These are phyloP conservation scores for Diplodia mutila DNA, from an alignment of 2,329 filamentous ascomycete species.

Conservation along the genomic window DNA sequence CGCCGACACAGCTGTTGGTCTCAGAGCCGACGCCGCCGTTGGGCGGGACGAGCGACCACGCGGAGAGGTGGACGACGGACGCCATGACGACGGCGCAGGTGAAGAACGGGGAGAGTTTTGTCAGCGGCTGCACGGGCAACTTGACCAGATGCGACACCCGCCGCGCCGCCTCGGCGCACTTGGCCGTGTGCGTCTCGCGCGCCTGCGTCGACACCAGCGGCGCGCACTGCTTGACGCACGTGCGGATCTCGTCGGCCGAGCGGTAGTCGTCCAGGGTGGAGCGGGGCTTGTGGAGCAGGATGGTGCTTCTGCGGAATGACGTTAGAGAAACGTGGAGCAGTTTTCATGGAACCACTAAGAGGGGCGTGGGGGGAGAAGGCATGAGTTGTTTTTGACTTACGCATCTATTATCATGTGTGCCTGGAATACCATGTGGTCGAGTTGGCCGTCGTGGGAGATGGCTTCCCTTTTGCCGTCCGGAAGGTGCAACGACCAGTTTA, in stretches of 20 bases:
- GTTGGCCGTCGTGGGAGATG: conserved; percentile 67
- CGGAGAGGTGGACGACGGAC: conserved; percentile 58
- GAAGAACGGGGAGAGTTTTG: conserved; percentile 64
- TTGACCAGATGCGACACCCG: conserved; percentile 76
- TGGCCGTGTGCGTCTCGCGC: conserved; percentile 71
- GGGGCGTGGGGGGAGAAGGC: not conserved
- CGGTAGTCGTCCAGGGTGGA: conserved; percentile 42
- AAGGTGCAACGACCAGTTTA: conserved; percentile 80
- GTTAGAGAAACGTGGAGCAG: not conserved
- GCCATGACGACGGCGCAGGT: conserved; percentile 47
- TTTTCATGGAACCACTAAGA: not conserved
- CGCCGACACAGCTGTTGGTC: no score
- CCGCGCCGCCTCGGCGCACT: conserved; percentile 78
- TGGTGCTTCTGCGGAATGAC: conserved; percentile 38
- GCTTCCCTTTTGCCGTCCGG: conserved; percentile 72
- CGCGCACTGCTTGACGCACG: conserved; percentile 61
- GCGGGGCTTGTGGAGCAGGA: conserved; percentile 50
- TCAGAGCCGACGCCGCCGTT: conserved; percentile 46
- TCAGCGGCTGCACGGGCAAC: conserved; percentile 68
- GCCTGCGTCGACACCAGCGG: conserved; percentile 54
- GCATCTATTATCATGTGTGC: conserved; percentile 75
- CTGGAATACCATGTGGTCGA: conserved; percentile 92
- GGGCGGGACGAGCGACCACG: conserved; percentile 64
- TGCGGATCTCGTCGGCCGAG: conserved; percentile 51
- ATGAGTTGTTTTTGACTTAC: conserved; percentile 29